Conservation (phyloP, 768 basidiomycete genomes). For the Rhodotorula taiwanensis region DNA sequence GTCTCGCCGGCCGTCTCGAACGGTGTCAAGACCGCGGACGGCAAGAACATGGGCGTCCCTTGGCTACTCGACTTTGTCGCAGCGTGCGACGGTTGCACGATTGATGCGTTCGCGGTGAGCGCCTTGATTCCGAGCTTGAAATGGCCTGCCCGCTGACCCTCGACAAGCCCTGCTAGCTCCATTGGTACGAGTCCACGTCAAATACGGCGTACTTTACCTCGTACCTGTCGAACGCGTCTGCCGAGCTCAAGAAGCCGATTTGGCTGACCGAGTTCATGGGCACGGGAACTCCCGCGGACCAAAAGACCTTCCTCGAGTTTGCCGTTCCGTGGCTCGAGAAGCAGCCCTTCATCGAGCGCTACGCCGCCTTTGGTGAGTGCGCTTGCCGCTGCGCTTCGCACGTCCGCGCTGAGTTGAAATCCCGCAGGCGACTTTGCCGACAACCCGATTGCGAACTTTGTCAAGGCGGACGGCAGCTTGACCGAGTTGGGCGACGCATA, state of each 20-base stretch:
- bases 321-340: constrained; percentile 16
- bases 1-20: constrained; percentile 11
- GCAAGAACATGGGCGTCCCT: constrained; percentile 17
- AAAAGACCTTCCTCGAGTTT: constrained; percentile 1
- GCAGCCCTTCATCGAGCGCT: constrained; percentile 21
- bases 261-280: constrained; percentile 29
- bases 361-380: constrained; percentile 20
- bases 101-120: constrained; percentile 14
- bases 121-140: neutral
- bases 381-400: neutral
- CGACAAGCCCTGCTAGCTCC: neutral
- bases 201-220: constrained; percentile 27
- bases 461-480: neutral
- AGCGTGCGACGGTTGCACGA: neutral
- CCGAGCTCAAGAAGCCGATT: constrained; percentile 6
- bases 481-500: constrained; percentile 17
- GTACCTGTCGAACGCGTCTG: constrained; percentile 7
- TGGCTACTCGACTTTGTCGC: constrained; percentile 17
- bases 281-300: constrained; percentile 7
- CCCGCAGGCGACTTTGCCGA: constrained; percentile 13
- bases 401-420: rapidly evolving
- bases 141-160: rapidly evolving
- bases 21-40: constrained; percentile 11
- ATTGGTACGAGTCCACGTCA: constrained; percentile 18
- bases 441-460: constrained; percentile 14